Evolutionary conservation across 23 red algal species (phyloP).

Genomic region (Pyropia haitanensis): DNA sequence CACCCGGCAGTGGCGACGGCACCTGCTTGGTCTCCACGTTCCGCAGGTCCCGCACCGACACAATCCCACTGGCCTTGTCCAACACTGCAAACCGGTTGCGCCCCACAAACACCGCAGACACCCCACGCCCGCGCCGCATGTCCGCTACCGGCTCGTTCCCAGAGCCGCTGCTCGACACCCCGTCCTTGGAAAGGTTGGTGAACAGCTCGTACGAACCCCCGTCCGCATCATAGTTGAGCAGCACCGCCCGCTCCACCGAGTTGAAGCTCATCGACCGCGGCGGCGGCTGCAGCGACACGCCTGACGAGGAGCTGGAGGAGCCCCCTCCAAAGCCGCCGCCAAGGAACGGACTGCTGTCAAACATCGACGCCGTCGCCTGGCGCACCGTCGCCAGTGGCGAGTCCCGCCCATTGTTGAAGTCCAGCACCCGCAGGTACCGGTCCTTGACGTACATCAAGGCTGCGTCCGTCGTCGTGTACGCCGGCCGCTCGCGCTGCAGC

Average conservation of each 20-base stretch:
- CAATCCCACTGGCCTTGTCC: slow-evolving; percentile 57
- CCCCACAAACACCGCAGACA: slow-evolving; percentile 83
- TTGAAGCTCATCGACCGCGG: slow-evolving; percentile 81
- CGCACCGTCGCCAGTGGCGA: slow-evolving; percentile 67
- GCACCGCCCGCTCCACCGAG: slow-evolving; percentile 58
- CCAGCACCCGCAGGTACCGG: slow-evolving; percentile 75
- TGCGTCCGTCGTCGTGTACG: slow-evolving; percentile 58
- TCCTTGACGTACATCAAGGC: slow-evolving; percentile 76
- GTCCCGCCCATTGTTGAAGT: slow-evolving; percentile 90
- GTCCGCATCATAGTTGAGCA: slow-evolving; percentile 84
- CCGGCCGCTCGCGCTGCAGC: slow-evolving; percentile 90
- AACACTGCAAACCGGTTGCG: slow-evolving; percentile 81
- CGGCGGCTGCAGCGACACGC: slow-evolving; percentile 23
- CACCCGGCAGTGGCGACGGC: slow-evolving; percentile 62
- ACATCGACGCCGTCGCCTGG: slow-evolving; percentile 48
- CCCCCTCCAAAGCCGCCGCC: slow-evolving; percentile 20
- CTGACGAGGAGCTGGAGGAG: background rate
- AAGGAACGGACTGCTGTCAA: slow-evolving; percentile 31
- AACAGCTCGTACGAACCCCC: slow-evolving; percentile 84
- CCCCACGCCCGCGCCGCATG: slow-evolving; percentile 54
- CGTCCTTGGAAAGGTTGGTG: slow-evolving; percentile 46
- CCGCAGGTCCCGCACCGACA: slow-evolving; percentile 76
- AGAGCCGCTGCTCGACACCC: slow-evolving; percentile 3
- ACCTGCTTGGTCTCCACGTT: slow-evolving; percentile 79
- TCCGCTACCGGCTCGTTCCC: slow-evolving; percentile 50